Conservation (phyloP, 768 basidiomycete genomes). For the Omphalotus guepiniiformis region DNA sequence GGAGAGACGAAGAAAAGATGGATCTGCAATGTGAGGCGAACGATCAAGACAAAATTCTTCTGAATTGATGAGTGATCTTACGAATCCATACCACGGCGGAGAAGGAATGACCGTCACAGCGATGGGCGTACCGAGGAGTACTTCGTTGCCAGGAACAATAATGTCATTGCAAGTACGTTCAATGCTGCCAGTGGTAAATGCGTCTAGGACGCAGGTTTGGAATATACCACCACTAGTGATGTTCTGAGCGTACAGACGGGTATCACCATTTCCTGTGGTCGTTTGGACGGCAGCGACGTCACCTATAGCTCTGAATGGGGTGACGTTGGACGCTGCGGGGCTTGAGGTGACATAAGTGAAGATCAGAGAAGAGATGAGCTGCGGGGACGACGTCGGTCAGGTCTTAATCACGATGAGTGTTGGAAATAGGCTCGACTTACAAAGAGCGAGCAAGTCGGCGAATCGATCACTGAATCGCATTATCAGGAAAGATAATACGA, state of each 20-base stretch:
- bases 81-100: background rate
- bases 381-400: too few relatives aligned
- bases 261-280: constrained; percentile 5
- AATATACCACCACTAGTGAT: background rate
- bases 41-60: background rate
- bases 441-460: too few relatives aligned
- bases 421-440: too few relatives aligned
- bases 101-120: background rate
- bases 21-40: background rate
- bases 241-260: background rate
- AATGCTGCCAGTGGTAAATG: background rate
- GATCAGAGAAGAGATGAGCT: too few relatives aligned
- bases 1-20: constrained; percentile 1
- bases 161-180: background rate
- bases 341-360: too few relatives aligned
- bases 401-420: too few relatives aligned
- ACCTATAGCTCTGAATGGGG: too few relatives aligned
- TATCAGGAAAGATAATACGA: too few relatives aligned
- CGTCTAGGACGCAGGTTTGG: background rate
- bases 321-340: too few relatives aligned
- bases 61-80: background rate
- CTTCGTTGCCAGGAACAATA: background rate
- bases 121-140: background rate
- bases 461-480: too few relatives aligned
- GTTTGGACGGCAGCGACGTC: too few relatives aligned